Percentiles rank a stretch among this genome's conserved stretches.
These are phyloP conservation scores for Cystobasidium pallidum DNA, from an alignment of 1,284 basidiomycete species.

Conservation along the genomic window DNA sequence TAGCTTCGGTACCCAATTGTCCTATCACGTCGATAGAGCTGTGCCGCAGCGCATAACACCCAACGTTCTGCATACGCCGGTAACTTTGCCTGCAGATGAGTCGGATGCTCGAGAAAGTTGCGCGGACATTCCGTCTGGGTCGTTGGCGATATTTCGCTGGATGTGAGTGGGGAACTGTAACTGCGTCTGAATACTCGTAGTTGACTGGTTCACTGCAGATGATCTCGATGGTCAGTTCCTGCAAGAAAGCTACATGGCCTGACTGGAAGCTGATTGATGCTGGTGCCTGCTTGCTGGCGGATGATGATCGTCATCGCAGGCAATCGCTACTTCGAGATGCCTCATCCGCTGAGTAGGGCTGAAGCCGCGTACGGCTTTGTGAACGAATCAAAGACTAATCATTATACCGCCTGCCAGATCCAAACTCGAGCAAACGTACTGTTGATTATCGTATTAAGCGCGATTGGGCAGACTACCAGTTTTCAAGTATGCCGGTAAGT, in stretches of 20 bases:
- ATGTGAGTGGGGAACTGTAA: slow-evolving; percentile 23
- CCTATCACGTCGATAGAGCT: no score
- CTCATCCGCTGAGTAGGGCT: slow-evolving; percentile 21
- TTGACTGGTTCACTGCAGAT: slow-evolving; percentile 14
- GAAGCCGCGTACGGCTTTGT: not conserved
- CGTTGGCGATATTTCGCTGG: slow-evolving; percentile 37
- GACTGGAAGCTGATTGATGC: not conserved
- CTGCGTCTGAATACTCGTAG: no score
- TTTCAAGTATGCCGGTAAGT: slow-evolving; percentile 25
- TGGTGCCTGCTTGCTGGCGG: not conserved
- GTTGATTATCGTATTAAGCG: slow-evolving; percentile 42
- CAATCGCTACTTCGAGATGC: slow-evolving; percentile 43
- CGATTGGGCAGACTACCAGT: slow-evolving; percentile 41
- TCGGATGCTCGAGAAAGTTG: slow-evolving; percentile 33
- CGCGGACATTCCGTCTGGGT: slow-evolving; percentile 37
- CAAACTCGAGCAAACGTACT: slow-evolving; percentile 2
- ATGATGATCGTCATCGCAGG: slow-evolving; percentile 29
- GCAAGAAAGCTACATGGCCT: not conserved
- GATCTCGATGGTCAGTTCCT: slow-evolving; percentile 36
- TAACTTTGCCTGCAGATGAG: slow-evolving; percentile 11
- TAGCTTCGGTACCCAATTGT: not conserved
- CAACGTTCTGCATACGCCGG: no score
- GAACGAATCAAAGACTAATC: not conserved
- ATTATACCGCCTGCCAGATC: slow-evolving; percentile 3
- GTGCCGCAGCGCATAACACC: no score